Conservation (phyloP, 306 rosid genomes). For the Hippophae rhamnoides region DNA sequence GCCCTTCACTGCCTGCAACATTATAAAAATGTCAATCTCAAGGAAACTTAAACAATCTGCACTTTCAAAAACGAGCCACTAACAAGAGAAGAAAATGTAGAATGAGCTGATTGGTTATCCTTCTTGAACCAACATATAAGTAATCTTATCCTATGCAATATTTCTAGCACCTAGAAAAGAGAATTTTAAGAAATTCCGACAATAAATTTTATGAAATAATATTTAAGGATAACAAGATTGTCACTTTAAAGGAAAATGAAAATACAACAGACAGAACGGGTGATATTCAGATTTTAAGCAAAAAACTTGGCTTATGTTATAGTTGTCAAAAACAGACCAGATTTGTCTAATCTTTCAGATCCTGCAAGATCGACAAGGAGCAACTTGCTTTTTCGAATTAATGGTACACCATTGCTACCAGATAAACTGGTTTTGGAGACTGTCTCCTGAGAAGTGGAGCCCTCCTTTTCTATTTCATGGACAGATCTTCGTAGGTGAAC, state of each 20-base stretch:
- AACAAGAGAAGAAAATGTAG: neutral
- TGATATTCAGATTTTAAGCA: neutral
- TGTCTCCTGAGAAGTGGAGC: slow-evolving; percentile 22
- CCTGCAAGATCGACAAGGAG: slow-evolving; percentile 70
- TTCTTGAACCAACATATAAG: neutral
- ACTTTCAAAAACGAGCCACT: too few species aligned
- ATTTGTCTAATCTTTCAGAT: slow-evolving; percentile 65
- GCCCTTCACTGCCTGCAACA: slow-evolving; percentile 63
- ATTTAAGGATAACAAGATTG: neutral
- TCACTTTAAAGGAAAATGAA: neutral
- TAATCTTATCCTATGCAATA: neutral
- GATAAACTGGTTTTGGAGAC: slow-evolving; percentile 14
- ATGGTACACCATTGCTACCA: slow-evolving; percentile 29
- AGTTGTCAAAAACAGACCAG: slow-evolving; percentile 35
- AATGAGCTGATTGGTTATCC: too few species aligned
- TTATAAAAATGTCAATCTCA: slow-evolving; percentile 8
- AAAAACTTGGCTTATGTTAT: slow-evolving; percentile 1
- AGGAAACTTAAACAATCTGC: neutral
- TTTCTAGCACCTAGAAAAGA: neutral
- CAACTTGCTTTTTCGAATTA: slow-evolving; percentile 58
- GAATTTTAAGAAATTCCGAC: slow-evolving; percentile 2
- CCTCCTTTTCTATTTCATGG: slow-evolving; percentile 25
- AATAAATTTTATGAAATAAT: neutral
- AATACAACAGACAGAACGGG: neutral
- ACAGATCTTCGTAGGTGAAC: slow-evolving; percentile 45